Evolutionary conservation across 148 eudicot species (phyloP).

Genomic region (Chenopodium suecicum): DNA sequence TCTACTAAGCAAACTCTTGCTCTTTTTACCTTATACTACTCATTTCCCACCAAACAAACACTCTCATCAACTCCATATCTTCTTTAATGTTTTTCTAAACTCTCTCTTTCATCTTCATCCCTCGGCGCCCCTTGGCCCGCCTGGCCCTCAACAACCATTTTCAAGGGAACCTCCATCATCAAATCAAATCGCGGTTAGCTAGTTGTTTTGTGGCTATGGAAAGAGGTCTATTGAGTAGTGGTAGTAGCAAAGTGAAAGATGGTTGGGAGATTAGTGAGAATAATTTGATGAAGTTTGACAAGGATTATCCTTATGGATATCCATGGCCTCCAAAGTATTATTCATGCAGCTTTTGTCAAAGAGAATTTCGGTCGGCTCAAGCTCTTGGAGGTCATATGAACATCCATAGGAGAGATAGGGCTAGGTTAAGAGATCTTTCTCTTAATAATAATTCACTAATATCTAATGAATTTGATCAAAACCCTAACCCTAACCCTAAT

Average conservation of each 20-base stretch:
- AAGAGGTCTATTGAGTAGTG: slow-evolving; percentile 26
- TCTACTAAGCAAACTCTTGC: slow-evolving; percentile 1
- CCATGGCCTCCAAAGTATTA: slow-evolving; percentile 78
- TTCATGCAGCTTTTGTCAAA: slow-evolving; percentile 72
- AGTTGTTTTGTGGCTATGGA: slow-evolving; percentile 26
- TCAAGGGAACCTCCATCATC: slow-evolving; percentile 10
- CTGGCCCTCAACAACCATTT: slow-evolving; percentile 4
- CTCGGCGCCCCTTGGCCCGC: neutral
- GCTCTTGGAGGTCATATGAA: slow-evolving; percentile 95
- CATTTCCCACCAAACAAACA: slow-evolving; percentile 2
- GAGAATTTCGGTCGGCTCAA: slow-evolving; percentile 77
- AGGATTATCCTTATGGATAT: slow-evolving; percentile 45
- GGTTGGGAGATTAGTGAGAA: slow-evolving; percentile 18
- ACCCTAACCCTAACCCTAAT: slow-evolving; percentile 40
- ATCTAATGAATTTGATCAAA: slow-evolving; percentile 17
- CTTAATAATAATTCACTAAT: slow-evolving; percentile 13
- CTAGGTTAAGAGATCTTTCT: slow-evolving; percentile 44
- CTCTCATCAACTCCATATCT: neutral
- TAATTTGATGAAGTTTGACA: slow-evolving; percentile 27
- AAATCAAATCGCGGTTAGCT: neutral
- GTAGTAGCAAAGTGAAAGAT: slow-evolving; percentile 39
- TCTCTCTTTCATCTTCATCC: neutral
- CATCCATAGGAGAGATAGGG: slow-evolving; percentile 78
- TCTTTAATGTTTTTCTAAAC: slow-evolving; percentile 5
- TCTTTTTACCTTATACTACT: neutral